Evolutionary conservation across 1,284 basidiomycete species (phyloP).

Genomic region (Naganishia albida): DNA sequence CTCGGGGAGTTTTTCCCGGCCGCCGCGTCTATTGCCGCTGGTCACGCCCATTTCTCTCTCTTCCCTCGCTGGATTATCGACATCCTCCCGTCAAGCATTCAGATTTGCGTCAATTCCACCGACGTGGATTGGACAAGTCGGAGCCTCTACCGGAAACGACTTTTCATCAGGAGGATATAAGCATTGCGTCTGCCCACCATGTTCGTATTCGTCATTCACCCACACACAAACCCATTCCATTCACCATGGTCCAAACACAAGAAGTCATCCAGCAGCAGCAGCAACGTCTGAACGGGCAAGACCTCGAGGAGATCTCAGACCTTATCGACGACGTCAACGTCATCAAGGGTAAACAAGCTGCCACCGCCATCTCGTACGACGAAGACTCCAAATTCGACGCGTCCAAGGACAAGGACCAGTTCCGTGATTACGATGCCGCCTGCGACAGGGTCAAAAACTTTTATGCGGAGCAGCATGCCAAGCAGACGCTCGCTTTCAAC

Average conservation of each 20-base stretch:
- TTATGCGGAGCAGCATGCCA: slow-evolving; percentile 77
- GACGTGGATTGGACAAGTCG: no score
- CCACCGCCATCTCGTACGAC: slow-evolving; percentile 56
- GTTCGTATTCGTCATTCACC: no score
- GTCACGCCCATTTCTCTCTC: no score
- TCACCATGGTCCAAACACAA: slow-evolving; percentile 13
- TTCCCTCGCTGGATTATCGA: no score
- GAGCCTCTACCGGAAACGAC: no score
- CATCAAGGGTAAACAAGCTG: slow-evolving; percentile 39
- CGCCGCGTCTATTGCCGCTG: no score
- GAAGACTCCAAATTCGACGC: slow-evolving; percentile 67
- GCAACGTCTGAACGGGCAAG: slow-evolving; percentile 38
- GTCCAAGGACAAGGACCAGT: slow-evolving; percentile 70
- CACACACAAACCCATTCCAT: not conserved
- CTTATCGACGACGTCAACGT: slow-evolving; percentile 66
- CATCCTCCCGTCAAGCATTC: no score
- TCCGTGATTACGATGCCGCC: slow-evolving; percentile 60
- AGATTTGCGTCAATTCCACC: no score
- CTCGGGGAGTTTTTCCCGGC: no score
- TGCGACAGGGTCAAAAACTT: slow-evolving; percentile 74
- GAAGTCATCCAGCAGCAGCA: slow-evolving; percentile 9
- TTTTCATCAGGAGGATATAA: no score
- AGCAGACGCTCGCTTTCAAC: slow-evolving; percentile 85
- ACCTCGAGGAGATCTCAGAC: slow-evolving; percentile 70
- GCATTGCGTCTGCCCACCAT: no score